A percentile compares a stretch with the other conserved stretches of the same genome.
Conservation (phyloP, 352 stramenopile genomes). For the Peronosclerospora sorghi region DNA sequence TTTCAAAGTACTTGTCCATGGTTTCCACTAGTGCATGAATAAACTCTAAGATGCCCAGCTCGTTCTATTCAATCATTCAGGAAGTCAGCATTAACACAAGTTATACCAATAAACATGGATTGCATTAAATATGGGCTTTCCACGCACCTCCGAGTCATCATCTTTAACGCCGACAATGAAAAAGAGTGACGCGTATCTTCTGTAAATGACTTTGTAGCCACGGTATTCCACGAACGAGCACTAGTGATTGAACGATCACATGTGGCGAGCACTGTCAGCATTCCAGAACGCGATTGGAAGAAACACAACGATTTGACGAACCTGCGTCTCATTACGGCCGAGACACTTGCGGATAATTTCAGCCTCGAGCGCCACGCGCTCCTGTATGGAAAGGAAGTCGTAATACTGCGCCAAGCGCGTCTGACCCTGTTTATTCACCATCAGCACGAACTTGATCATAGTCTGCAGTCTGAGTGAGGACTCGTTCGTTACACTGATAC, state of each 20-base stretch:
- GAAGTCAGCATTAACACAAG: background rate
- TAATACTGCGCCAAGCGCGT: constrained; percentile 99
- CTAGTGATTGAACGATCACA: constrained; percentile 26
- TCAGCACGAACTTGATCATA: constrained; percentile 94
- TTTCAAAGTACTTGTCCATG: constrained; percentile 98
- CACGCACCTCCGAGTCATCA: constrained; percentile 81
- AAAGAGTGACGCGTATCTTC: constrained; percentile 98
- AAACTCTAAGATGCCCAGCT: constrained; percentile 99
- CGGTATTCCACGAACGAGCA: constrained; percentile 99
- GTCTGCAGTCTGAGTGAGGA: background rate
- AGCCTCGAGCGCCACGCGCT: constrained; percentile 95
- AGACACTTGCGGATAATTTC: constrained; percentile 99
- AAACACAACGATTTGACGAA: constrained; percentile 5
- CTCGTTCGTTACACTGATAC: background rate
- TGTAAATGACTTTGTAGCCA: constrained; percentile 98
- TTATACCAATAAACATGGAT: background rate
- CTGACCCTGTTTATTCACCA: constrained; percentile 99
- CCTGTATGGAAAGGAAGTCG: constrained; percentile 97
- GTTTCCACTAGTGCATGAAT: constrained; percentile 99
- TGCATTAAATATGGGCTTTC: background rate
- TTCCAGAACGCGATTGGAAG: no score
- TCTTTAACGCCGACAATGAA: constrained; percentile 99
- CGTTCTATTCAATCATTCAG: constrained; percentile 80
- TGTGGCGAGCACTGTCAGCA: no score
- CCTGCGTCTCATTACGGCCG: constrained; percentile 93